Percentiles rank a stretch among this genome's conserved stretches.
These are phyloP conservation scores for Pichia sp. DNA, from an alignment of 1,139 yeast genomes.

Conservation along the genomic window DNA sequence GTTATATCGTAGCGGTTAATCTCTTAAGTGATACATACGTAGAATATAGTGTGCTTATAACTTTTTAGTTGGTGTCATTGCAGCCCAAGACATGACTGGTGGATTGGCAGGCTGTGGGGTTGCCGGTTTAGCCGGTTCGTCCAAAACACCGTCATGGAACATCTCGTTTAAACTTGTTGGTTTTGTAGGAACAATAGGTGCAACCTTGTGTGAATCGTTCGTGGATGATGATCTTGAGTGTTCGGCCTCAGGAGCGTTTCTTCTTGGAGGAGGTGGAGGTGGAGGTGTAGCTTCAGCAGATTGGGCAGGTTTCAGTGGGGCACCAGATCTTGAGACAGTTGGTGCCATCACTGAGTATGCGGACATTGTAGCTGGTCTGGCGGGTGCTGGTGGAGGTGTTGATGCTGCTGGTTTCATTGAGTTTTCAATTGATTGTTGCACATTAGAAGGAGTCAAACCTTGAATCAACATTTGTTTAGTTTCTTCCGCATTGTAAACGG, in stretches of 20 bases:
- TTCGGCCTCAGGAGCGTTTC: slow-evolving; percentile 6
- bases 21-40: too few relatives aligned
- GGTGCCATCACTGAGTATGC: slow-evolving; percentile 29
- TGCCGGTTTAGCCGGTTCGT: background rate
- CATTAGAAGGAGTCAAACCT: slow-evolving; percentile 19
- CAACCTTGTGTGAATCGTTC: slow-evolving; percentile 17
- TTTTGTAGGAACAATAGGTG: slow-evolving; percentile 33
- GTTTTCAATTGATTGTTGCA: slow-evolving; percentile 17
- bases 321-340: slow-evolving; percentile 29
- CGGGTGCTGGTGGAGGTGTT: slow-evolving; percentile 8
- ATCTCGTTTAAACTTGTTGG: slow-evolving; percentile 24
- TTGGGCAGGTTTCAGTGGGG: background rate
- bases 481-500: slow-evolving; percentile 25
- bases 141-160: slow-evolving; percentile 2
- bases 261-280: slow-evolving; percentile 30
- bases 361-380: slow-evolving; percentile 14
- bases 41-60: background rate
- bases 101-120: background rate
- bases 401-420: slow-evolving; percentile 1
- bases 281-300: slow-evolving; percentile 2
- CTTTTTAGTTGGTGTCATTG: slow-evolving; percentile 18
- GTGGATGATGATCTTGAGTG: slow-evolving; percentile 10
- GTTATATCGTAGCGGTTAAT: too few relatives aligned
- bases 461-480: slow-evolving; percentile 25
- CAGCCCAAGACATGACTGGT: slow-evolving; percentile 11